A percentile compares a stretch with the other conserved stretches of the same genome.
These are phyloP conservation scores for Pugionium cornutum DNA, from an alignment of 345 rosid species.

Conservation along the genomic window DNA sequence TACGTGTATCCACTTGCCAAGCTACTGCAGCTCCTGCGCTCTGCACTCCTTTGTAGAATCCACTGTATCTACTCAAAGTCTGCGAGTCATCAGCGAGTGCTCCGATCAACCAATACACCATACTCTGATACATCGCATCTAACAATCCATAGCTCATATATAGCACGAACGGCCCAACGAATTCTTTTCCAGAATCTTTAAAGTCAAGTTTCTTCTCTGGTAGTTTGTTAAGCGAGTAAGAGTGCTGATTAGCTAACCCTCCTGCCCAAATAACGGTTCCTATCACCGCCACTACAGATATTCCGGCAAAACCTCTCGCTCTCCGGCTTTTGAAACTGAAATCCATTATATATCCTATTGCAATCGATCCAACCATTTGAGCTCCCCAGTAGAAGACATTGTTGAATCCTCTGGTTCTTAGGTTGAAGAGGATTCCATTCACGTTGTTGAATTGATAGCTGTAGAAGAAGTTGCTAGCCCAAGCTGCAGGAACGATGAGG, in stretches of 20 bases:
- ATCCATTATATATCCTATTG: slow-evolving; percentile 73
- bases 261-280: slow-evolving; percentile 84
- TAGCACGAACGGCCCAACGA: slow-evolving; percentile 72
- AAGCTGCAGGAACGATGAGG: slow-evolving; percentile 72
- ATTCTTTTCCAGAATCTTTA: slow-evolving; percentile 58
- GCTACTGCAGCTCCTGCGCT: slow-evolving; percentile 97
- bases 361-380: slow-evolving; percentile 75
- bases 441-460: slow-evolving; percentile 84
- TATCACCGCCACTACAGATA: slow-evolving; percentile 53
- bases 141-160: slow-evolving; percentile 80
- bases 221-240: slow-evolving; percentile 42
- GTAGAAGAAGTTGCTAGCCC: slow-evolving; percentile 92
- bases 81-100: slow-evolving; percentile 83
- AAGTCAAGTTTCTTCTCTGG: slow-evolving; percentile 59
- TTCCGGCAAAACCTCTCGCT: slow-evolving; percentile 71
- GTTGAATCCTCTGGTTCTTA: slow-evolving; percentile 85
- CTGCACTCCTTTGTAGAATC: slow-evolving; percentile 92
- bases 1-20: slow-evolving; percentile 83
- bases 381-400: slow-evolving; percentile 95
- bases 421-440: slow-evolving; percentile 58
- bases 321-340: slow-evolving; percentile 75
- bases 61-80: slow-evolving; percentile 88
- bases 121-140: slow-evolving; percentile 87
- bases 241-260: slow-evolving; percentile 70
- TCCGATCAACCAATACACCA: slow-evolving; percentile 95